These are phyloP conservation scores for Adiantum capillusveneris DNA, from an alignment of 75 land plant species.

Conservation along the genomic window DNA sequence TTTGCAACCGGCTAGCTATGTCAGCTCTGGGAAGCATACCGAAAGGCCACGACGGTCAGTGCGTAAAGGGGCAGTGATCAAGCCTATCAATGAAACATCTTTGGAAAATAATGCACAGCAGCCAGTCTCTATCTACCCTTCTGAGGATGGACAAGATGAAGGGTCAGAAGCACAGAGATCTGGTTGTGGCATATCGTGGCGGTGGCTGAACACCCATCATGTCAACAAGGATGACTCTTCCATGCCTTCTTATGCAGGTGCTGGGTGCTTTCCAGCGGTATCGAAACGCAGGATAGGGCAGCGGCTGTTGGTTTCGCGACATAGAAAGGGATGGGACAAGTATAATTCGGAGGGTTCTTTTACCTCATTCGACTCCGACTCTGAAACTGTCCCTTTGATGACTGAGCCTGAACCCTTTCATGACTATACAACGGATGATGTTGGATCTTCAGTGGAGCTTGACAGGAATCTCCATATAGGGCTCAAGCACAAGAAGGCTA, in stretches of 20 bases:
- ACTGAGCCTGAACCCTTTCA: conserved; percentile 4
- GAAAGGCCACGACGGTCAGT: not conserved
- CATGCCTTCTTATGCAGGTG: too few species aligned
- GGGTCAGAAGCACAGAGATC: too few species aligned
- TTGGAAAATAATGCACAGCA: too few species aligned
- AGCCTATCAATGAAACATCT: not conserved
- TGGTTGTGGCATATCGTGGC: too few species aligned
- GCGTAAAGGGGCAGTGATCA: not conserved
- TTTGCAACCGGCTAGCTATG: not conserved
- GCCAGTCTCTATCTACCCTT: too few species aligned
- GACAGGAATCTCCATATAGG: not conserved
- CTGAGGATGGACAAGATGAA: too few species aligned
- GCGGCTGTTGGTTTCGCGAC: not conserved
- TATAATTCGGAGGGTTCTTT: not conserved
- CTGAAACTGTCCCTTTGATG: not conserved
- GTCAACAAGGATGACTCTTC: not conserved
- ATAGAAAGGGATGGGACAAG: not conserved
- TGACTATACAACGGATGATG: not conserved
- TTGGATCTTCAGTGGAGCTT: not conserved
- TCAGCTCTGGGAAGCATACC: not conserved
- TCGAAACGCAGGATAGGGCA: not conserved
- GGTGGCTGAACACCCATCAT: too few species aligned
- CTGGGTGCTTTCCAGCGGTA: not conserved
- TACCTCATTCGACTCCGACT: not conserved
- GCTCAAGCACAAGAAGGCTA: not conserved